Evolutionary conservation across 495 filamentous ascomycete genomes (phyloP).

Genomic region (Hypoxylon trugodes): DNA sequence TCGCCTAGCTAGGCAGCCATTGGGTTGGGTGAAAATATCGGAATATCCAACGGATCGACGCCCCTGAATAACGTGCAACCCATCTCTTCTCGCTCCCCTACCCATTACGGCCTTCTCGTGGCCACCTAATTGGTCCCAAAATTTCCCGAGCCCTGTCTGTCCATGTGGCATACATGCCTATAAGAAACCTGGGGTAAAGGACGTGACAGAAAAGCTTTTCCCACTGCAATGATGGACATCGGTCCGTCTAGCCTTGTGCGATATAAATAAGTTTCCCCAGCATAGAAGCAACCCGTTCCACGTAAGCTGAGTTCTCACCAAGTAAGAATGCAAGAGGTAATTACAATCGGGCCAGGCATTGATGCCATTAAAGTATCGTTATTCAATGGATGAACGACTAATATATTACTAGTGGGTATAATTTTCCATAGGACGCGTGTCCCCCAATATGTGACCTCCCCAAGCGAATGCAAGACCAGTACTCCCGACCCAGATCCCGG

Average conservation of each 20-base stretch:
- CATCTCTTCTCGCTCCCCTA: conserved; percentile 11
- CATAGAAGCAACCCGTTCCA: neutral
- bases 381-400: conserved; percentile 5
- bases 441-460: conserved; percentile 29
- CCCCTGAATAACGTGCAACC: conserved; percentile 27
- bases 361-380: conserved; percentile 16
- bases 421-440: conserved; percentile 40
- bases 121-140: conserved; percentile 28
- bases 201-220: neutral
- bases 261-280: conserved; percentile 12
- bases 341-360: conserved; percentile 17
- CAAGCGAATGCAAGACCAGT: conserved; percentile 29
- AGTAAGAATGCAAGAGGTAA: neutral
- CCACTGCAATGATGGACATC: neutral
- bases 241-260: conserved; percentile 32
- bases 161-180: conserved; percentile 26
- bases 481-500: conserved; percentile 28
- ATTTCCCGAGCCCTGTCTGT: conserved; percentile 21
- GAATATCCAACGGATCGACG: conserved; percentile 29
- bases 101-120: conserved; percentile 24
- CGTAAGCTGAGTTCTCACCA: neutral
- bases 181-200: conserved; percentile 36
- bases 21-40: conserved; percentile 36
- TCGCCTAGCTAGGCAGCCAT: conserved; percentile 12
- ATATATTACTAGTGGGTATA: conserved; percentile 44